phyloP scores from a whole-genome alignment of 2,329 filamentous ascomycete species.

The Neonectria coccinea region DNA sequence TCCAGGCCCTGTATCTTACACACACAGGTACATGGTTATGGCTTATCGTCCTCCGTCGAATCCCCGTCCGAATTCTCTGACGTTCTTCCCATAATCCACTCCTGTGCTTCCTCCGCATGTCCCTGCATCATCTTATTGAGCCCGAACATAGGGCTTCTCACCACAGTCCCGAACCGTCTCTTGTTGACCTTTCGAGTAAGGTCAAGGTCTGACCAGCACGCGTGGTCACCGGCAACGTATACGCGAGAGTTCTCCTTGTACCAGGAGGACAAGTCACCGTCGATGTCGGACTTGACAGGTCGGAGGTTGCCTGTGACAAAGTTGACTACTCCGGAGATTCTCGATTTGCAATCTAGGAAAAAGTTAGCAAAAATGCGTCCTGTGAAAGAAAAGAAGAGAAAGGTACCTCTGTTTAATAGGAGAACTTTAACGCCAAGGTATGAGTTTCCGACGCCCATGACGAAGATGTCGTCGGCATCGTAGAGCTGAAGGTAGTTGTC shows the following conservation, averaged over 20 bases:
- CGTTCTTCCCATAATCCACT: constrained; percentile 62
- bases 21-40: constrained; percentile 28
- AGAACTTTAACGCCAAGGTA: constrained; percentile 87
- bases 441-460: constrained; percentile 91
- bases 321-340: constrained; percentile 79
- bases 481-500: constrained; percentile 94
- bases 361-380: constrained; percentile 28
- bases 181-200: constrained; percentile 69
- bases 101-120: constrained; percentile 63
- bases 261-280: constrained; percentile 80
- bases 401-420: constrained; percentile 77
- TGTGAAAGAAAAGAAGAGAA: constrained; percentile 7
- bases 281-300: constrained; percentile 82
- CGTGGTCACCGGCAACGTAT: constrained; percentile 80
- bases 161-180: constrained; percentile 69
- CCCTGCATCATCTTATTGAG: constrained; percentile 68
- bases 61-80: constrained; percentile 53
- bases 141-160: constrained; percentile 61
- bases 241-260: constrained; percentile 85
- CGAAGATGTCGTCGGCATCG: constrained; percentile 78
- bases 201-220: constrained; percentile 77
- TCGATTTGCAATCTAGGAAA: constrained; percentile 69
- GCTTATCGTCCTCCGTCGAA: constrained; percentile 63
- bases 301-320: constrained; percentile 84
- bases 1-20: not conserved